A percentile compares a stretch with the other conserved stretches of the same genome.
Conservation (phyloP, 768 basidiomycete species). For the Panaeolus papilionaceus region DNA sequence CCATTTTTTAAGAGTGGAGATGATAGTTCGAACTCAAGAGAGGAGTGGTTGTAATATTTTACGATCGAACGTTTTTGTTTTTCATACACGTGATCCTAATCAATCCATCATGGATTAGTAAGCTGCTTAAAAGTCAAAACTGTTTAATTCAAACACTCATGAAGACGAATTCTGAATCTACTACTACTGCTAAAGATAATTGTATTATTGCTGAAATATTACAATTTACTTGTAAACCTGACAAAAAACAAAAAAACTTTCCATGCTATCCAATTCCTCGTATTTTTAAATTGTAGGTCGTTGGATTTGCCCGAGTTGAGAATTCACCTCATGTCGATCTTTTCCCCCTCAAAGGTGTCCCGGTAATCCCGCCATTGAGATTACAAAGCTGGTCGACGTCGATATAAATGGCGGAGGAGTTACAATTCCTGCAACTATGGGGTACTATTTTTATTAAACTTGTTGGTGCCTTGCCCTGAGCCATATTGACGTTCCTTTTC, state of each 20-base stretch:
- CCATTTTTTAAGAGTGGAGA: constrained; percentile 55
- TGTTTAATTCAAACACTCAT: neutral
- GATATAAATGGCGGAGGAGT: constrained; percentile 56
- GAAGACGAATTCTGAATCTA: neutral
- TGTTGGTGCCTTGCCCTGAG: neutral
- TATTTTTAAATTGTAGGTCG: constrained; percentile 70
- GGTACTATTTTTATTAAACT: constrained; percentile 37
- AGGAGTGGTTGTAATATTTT: constrained; percentile 27
- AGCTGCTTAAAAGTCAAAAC: neutral
- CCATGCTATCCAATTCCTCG: constrained; percentile 80
- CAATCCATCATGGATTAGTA: constrained; percentile 6
- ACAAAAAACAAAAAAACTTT: constrained; percentile 39
- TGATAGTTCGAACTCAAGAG: constrained; percentile 32
- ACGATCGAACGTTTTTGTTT: constrained; percentile 46
- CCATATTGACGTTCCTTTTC: neutral
- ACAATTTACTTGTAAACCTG: constrained; percentile 66
- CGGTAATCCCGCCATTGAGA: constrained; percentile 68
- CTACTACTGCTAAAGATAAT: neutral
- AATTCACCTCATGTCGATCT: constrained; percentile 11
- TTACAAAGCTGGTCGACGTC: constrained; percentile 62
- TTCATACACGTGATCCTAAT: constrained; percentile 35
- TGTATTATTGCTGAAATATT: constrained; percentile 76
- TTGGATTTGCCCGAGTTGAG: constrained; percentile 15
- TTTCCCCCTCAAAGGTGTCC: constrained; percentile 57
- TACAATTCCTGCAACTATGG: constrained; percentile 48